These are phyloP conservation scores for Pleoardoris graminearum DNA, from an alignment of 2,329 filamentous ascomycete genomes.

Conservation along the genomic window DNA sequence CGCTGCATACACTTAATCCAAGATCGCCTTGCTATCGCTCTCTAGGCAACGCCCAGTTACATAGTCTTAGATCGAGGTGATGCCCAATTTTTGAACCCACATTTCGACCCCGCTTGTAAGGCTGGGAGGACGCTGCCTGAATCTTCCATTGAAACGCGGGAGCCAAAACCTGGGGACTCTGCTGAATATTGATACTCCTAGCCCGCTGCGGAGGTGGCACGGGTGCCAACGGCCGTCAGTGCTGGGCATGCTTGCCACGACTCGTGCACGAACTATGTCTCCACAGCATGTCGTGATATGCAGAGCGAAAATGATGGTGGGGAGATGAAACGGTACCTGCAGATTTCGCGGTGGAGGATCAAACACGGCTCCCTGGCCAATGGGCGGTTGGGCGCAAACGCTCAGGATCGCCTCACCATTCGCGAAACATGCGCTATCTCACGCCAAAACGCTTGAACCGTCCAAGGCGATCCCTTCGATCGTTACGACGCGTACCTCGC, in stretches of 20 bases:
- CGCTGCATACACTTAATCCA: no score
- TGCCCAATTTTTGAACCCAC: no score
- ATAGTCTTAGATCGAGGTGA: no score
- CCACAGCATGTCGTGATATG: constrained; percentile 3
- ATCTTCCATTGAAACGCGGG: constrained; percentile 14
- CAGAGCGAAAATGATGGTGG: constrained; percentile 9
- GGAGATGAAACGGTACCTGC: constrained; percentile 41
- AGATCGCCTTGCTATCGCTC: no score
- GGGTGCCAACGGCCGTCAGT: constrained; percentile 14
- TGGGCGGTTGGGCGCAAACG: constrained; percentile 11
- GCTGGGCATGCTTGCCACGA: constrained; percentile 4
- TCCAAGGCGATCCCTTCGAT: background rate
- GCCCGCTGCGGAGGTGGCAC: constrained; percentile 26
- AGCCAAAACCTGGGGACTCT: constrained; percentile 22
- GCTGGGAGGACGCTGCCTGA: constrained; percentile 11
- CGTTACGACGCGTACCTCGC: background rate
- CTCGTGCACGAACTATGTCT: constrained; percentile 2
- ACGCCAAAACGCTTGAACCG: constrained; percentile 5
- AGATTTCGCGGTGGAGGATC: constrained; percentile 29
- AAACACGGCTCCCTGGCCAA: constrained; percentile 29
- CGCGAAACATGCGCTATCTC: constrained; percentile 28
- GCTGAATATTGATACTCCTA: constrained; percentile 17
- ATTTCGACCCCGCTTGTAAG: background rate
- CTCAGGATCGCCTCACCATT: constrained; percentile 14
- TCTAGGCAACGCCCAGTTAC: no score